A percentile compares a stretch with the other conserved stretches of the same genome.
These are phyloP conservation scores for Diplosphaera chodatii DNA, from an alignment of 139 green algal genomes.

Conservation along the genomic window DNA sequence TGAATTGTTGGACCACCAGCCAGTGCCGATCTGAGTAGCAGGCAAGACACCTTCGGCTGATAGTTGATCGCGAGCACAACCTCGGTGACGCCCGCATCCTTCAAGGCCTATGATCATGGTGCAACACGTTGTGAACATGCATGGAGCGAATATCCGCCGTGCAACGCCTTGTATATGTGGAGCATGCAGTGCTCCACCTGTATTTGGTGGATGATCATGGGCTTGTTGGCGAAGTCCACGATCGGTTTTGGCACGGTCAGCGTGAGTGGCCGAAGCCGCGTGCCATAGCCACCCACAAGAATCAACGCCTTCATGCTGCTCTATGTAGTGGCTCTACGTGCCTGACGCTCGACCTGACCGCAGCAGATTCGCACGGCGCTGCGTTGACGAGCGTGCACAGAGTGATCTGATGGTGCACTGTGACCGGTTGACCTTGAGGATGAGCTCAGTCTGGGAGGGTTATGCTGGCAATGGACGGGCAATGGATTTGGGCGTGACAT, in stretches of 20 bases:
- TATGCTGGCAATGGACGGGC: too few species aligned
- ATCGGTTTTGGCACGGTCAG: slow-evolving; percentile 89
- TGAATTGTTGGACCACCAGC: too few species aligned
- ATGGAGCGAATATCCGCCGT: background rate
- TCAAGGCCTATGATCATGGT: slow-evolving; percentile 69
- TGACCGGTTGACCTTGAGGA: too few species aligned
- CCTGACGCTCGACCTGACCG: too few species aligned
- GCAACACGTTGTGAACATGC: background rate
- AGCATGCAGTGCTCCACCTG: slow-evolving; percentile 44
- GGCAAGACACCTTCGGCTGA: slow-evolving; percentile 64
- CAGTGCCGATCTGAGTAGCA: too few species aligned
- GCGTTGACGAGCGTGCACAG: too few species aligned
- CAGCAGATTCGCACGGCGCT: too few species aligned
- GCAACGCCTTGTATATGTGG: background rate
- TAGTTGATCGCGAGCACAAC: slow-evolving; percentile 98
- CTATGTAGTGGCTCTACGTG: too few species aligned
- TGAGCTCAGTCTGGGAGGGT: too few species aligned
- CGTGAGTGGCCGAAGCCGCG: slow-evolving; percentile 70
- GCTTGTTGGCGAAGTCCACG: slow-evolving; percentile 97
- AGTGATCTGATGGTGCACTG: too few species aligned
- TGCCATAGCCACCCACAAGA: slow-evolving; percentile 85
- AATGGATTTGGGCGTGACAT: too few species aligned
- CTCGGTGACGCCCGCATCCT: slow-evolving; percentile 81
- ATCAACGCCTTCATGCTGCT: slow-evolving; percentile 90
- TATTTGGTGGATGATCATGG: slow-evolving; percentile 98